Evolutionary conservation across 257 asterid genomes (phyloP), one percentile per base, ranked within the genome.

Genomic region (Gynochthodes officinalis): DNA sequence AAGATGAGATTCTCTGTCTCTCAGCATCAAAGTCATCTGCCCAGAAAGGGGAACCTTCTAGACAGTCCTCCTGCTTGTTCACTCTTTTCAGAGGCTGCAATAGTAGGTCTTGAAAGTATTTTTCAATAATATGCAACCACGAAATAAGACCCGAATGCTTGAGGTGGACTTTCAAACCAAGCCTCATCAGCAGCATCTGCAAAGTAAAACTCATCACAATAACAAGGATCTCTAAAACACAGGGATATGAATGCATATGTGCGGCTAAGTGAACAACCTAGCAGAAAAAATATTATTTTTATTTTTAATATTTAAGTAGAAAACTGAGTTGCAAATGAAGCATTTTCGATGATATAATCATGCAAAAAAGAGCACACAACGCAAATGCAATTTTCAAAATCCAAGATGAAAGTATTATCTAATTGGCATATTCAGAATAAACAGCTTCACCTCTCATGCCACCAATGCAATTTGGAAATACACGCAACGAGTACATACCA

Each of bases 31-130:
- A 70, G 39, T 75, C 58, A 76, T 85, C 79, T 25, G 84, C 78
- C 84, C 84, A 76, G 79, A 95, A 90, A 18, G 98, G 99, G 1
- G 96, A 87, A 75, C 83, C 98, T 78, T 91, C 96, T 53, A 89
- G 79, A 67, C 77, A 74, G 81, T 77, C 85, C 74, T 39, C 76
- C 43, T 79, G 74, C 74, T 83, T 77, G 32, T 25, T 75, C 40
- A 77, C 52, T 40, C 13, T 82, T 25, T 75, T 70, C 74, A 95
- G 66, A 23, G 96, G 90, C 76, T 76, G 88, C 72, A 76, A 71
- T 16, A 92, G 65, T 64, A 87, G 81, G 81, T 87, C 90, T 72
- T 81, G 86, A 78, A 95, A 95, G 88, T 87, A 75, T 72, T 81
- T 69, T 46, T 84, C 88, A 82, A 92, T 67, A 57, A 89, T 84